Percentiles rank a stretch among this genome's conserved stretches.
Conservation (phyloP, 768 basidiomycete species). For the Mycena polygramma region DNA sequence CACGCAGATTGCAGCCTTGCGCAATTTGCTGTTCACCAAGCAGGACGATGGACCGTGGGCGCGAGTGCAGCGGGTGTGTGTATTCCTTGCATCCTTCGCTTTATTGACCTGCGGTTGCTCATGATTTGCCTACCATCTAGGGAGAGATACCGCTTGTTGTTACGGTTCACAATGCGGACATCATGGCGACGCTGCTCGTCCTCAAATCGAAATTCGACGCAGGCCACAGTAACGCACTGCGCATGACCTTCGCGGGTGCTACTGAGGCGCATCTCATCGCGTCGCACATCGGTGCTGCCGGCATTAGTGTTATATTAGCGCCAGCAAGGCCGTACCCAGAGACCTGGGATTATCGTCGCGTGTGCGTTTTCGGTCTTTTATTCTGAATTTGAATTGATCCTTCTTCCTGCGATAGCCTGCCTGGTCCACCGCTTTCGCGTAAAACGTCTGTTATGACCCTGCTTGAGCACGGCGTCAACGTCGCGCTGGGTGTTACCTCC, state of each 20-base stretch:
- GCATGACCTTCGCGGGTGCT: conserved; percentile 74
- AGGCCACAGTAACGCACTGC: conserved; percentile 55
- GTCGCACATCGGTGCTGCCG: conserved; percentile 66
- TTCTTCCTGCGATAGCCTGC: conserved; percentile 53
- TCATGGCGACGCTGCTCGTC: conserved; percentile 82
- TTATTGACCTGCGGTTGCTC: too few species aligned
- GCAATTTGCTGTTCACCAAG: conserved; percentile 66
- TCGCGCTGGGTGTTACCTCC: conserved; percentile 75
- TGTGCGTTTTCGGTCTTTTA: conserved; percentile 45
- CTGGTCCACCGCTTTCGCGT: conserved; percentile 81
- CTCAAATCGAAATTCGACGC: conserved; percentile 75
- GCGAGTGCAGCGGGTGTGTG: conserved; percentile 57
- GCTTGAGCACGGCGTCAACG: conserved; percentile 76
- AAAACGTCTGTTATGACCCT: conserved; percentile 69
- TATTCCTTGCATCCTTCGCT: too few species aligned
- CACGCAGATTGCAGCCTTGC: conserved; percentile 81
- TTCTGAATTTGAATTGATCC: neutral
- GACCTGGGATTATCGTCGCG: conserved; percentile 77
- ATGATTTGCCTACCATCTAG: conserved; percentile 48
- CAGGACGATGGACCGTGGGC: conserved; percentile 43
- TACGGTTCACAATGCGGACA: conserved; percentile 80
- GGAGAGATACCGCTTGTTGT: conserved; percentile 82
- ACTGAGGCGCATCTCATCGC: conserved; percentile 79
- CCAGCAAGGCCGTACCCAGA: conserved; percentile 78
- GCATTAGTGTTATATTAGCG: conserved; percentile 62